Evolutionary conservation across 148 eudicot genomes (phyloP), one percentile per base, ranked within the genome.

Genomic region (Rhododendron simsii): DNA sequence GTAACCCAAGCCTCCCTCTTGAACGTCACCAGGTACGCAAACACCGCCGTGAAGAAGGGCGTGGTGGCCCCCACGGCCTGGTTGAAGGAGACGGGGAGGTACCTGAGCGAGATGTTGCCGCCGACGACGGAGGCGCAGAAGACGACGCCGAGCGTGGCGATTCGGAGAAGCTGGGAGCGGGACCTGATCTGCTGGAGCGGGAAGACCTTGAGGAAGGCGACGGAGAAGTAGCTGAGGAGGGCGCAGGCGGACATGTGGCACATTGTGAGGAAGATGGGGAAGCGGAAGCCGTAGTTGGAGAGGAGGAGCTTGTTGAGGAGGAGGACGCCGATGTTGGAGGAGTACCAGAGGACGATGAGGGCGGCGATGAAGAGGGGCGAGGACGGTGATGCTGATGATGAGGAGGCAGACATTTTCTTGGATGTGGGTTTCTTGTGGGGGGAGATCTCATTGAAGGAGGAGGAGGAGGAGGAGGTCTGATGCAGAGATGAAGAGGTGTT

Each of bases 41-140:
- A 96, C 84, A 96, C 67, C 5, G 99, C 98, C 3, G 99, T 96
- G 83, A 96, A 96, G 80, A 96, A 96, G 33, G 99, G 99, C n/a
- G 99, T 96, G 33, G 99, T 96, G 7, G 99, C 99, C 79, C 99
- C 99, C 3, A 96, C 96, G 73, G 99, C 99, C 89, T 96, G 99
- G 90, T 96, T 96, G 84, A 96, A 96, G 0, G 98, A 94, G 47
- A 96, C 99, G 35, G 98, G 98, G 3, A 96, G 84, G 59, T 90
- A 96, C 73, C 92, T 90, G 3, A 96, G 87, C 0, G 99, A 96
- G 35, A 95, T 87, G 82, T 96, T 96, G 2, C 99, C 99, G 78
- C 98, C 98, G n/a, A 96, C 99, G 80, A 96, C 98, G 20, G 99
- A 96, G 84, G 87, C 96, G 90, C 99, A 96, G 79, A 96, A 96